These are phyloP conservation scores for Trifolium dubium DNA, from an alignment of 306 rosid genomes.

Conservation along the genomic window DNA sequence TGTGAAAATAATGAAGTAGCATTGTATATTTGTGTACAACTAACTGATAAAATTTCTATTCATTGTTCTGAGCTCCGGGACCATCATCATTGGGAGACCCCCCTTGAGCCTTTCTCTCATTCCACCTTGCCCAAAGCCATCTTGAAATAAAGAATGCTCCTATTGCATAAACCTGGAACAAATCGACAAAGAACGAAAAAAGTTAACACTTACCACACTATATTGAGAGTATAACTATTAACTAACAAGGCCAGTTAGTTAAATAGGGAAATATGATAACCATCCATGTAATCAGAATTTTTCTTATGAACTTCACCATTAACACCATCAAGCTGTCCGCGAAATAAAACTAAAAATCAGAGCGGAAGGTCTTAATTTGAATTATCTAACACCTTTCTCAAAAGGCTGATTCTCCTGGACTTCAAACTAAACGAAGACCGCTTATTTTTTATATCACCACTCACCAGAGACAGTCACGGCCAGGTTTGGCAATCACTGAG, in stretches of 20 bases:
- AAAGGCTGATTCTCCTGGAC: neutral
- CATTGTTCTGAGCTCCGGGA: constrained; percentile 25
- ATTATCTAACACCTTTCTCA: neutral
- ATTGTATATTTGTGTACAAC: constrained; percentile 20
- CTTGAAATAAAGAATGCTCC: constrained; percentile 65
- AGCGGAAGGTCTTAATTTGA: neutral
- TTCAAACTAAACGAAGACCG: constrained; percentile 5
- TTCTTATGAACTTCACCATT: neutral
- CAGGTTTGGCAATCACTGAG: too few relatives aligned
- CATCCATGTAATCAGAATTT: neutral
- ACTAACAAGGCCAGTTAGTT: neutral
- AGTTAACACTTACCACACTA: neutral
- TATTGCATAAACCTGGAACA: constrained; percentile 72
- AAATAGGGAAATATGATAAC: neutral
- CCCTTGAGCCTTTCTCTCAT: constrained; percentile 67
- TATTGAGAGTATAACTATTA: neutral
- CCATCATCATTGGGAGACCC: constrained; percentile 51
- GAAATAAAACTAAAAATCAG: neutral
- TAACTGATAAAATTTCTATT: constrained; percentile 41
- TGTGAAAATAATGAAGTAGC: constrained; percentile 13
- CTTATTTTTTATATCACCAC: neutral
- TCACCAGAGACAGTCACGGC: neutral
- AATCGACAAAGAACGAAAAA: neutral
- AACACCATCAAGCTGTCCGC: neutral
- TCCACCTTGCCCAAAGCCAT: constrained; percentile 93